Base-by-base conservation (phyloP, 306 rosid species). In the Medicago truncatula region DNA sequence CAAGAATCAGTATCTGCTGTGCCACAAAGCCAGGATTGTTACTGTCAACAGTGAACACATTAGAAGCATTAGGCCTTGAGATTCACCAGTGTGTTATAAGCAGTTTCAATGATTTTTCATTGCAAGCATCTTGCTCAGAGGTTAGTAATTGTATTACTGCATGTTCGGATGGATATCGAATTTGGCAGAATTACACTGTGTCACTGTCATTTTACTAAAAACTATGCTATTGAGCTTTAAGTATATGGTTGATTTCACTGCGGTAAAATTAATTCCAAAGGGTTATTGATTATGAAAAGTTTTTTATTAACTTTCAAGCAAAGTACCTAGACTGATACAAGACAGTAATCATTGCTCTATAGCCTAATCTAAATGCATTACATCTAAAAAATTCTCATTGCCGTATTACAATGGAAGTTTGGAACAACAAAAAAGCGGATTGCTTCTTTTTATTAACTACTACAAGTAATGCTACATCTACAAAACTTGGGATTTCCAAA, bases 121-220 rank as follows among this genome's bases (percentile, higher is more conserved):
- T 93, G 92, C 96, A 94, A 86, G 97, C 95, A 79, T 91, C 96
- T 79, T 94, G 98, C 80, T 90, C 97, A 17, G 97, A 90, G 97
- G 98, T 93, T 69, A 15, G 54, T 74, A 31, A 58, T 20, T 71
- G 11, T 46, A 13, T 31, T 50, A 69, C 2, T 36, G 20, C 9
- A 6, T 60, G 40, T 59, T 59, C 28, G 39, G 4, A 25, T n/a
- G 12, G 13, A 20, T 54, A 46, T 15, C 16, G 4, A 17, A 52
- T 52, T 52, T 52, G 23, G 4, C 58, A 57, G 8, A 20, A 21
- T 57, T 7, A 20, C 17, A 6, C 4, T 12, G 36, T 6, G 36
- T 1, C 38, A 23, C 9, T 21, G 12, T 16, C 16, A 23, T 58
- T 58, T 58, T 57, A 15, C 9, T 6, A 9, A 1, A 56, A 9